These are phyloP conservation scores for Spergularia azorica DNA, from an alignment of 179 eudicot genomes.

Conservation along the genomic window DNA sequence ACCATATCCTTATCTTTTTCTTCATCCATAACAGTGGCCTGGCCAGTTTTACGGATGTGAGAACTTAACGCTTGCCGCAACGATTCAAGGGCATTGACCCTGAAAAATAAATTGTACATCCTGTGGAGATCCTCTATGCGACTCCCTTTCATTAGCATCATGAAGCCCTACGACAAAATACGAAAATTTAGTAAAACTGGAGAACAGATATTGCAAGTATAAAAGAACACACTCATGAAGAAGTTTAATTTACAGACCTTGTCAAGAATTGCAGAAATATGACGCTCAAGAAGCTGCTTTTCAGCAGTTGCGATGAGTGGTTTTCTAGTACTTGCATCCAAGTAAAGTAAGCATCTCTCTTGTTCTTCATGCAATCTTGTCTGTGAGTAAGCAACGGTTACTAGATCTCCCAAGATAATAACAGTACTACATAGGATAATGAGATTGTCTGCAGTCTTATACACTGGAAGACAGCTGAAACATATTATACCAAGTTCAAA, in stretches of 20 bases:
- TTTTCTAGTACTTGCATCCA: conserved; percentile 86
- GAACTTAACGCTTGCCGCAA: conserved; percentile 71
- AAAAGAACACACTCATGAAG: neutral
- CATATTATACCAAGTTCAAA: neutral
- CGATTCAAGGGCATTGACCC: conserved; percentile 85
- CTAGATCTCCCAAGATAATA: conserved; percentile 17
- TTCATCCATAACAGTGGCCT: conserved; percentile 83
- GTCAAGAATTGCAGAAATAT: conserved; percentile 83
- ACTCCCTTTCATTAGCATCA: conserved; percentile 78
- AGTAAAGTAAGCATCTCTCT: conserved; percentile 82
- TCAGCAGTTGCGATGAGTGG: conserved; percentile 80
- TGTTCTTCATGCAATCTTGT: conserved; percentile 90
- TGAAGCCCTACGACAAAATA: conserved; percentile 64
- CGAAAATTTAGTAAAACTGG: neutral
- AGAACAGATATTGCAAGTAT: neutral
- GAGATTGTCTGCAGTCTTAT: neutral
- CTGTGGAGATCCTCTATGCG: conserved; percentile 87
- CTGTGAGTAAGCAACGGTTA: conserved; percentile 44
- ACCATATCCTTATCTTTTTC: conserved; percentile 99
- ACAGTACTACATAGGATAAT: neutral
- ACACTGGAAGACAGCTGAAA: conserved; percentile 4
- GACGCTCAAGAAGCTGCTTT: conserved; percentile 88
- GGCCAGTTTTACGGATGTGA: conserved; percentile 81
- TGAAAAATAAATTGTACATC: conserved; percentile 65
- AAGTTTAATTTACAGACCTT: conserved; percentile 40